Evolutionary conservation across 2,329 filamentous ascomycete species (phyloP), one percentile per base, ranked within the genome.

Genomic region (Aspergillus eucalypticola): DNA sequence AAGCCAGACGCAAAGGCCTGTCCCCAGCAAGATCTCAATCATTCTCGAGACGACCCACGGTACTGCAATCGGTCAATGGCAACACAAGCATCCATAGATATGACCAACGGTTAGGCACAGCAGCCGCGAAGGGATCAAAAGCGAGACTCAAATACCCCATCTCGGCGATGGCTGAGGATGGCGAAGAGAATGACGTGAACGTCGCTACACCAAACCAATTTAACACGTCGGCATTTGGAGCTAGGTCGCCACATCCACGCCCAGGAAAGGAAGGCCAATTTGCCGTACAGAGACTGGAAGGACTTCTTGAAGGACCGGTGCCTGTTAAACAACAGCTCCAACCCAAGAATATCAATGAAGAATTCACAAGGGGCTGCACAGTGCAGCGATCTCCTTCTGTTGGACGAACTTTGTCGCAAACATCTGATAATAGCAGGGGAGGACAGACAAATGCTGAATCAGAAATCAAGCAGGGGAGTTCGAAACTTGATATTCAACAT

Each of bases 111-210:
- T 35, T 54, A 63, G 59, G 59, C 59, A 63, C 62, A 17, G 65
- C 71, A 79, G 78, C 54, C 75, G 75, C 63, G 79, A 81, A 62
- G 69, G 70, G 50, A 69, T 66, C 42, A 7, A 61, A 54, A 60
- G 66, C 60, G 59, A 59, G 66, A 66, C 70, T 59, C 10, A 60
- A 67, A 8, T 69, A 71, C n/a, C 76, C 75, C 6, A 77, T 84
- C 62, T 74, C 75, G 25, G 69, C 67, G 6, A 64, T 86, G 35
- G 78, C 82, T 2, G 83, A 86, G 61, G 83, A 85, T 64, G 82
- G 82, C 1, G 78, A 78, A 53, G 67, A 70, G 48, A 66, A 59
- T 17, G 61, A 60, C 51, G 13, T 21, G 2, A 35, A 57, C n/a
- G 15, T 15, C 19, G 29, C 8, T 19, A 21, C 44, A 17, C 53